Evolutionary conservation across 306 rosid species (phyloP).

Genomic region (Macrotyloma uniflorum): DNA sequence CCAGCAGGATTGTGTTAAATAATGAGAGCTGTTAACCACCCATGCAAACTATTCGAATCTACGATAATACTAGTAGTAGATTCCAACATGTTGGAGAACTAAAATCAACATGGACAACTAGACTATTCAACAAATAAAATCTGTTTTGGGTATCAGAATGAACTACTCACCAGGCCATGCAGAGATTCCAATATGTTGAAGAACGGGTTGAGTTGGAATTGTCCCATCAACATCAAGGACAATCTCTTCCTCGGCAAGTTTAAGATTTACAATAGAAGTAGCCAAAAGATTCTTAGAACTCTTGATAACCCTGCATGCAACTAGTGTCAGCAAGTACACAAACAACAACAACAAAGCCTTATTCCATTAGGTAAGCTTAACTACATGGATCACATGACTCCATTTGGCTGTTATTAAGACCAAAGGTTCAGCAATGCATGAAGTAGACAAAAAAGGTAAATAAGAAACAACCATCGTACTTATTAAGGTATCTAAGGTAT

Average conservation of each 20-base stretch:
- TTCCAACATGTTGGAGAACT: not conserved
- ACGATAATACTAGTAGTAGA: not conserved
- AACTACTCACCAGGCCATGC: conserved; percentile 89
- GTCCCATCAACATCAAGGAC: conserved; percentile 88
- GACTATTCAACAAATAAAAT: not conserved
- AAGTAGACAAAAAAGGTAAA: conserved; percentile 24
- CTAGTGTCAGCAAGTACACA: conserved; percentile 26
- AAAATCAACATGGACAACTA: not conserved
- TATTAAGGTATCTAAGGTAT: conserved; percentile 77
- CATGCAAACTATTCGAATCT: conserved; percentile 30
- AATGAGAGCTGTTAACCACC: conserved; percentile 6
- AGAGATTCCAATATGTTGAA: conserved; percentile 88
- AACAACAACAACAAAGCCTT: conserved; percentile 14
- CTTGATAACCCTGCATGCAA: conserved; percentile 67
- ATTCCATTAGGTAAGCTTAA: not conserved
- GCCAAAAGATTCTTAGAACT: conserved; percentile 58
- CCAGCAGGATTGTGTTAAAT: not conserved
- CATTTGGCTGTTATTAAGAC: not conserved
- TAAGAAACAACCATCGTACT: conserved; percentile 49
- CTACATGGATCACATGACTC: not conserved
- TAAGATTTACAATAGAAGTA: conserved; percentile 64
- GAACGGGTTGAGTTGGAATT: conserved; percentile 90
- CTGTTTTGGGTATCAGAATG: conserved; percentile 26
- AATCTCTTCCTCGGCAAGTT: conserved; percentile 76
- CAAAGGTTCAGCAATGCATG: not conserved